A percentile compares a stretch with the other conserved stretches of the same genome.
Conservation (phyloP, 2,329 filamentous ascomycete genomes). For the Helminthosporium solani region DNA sequence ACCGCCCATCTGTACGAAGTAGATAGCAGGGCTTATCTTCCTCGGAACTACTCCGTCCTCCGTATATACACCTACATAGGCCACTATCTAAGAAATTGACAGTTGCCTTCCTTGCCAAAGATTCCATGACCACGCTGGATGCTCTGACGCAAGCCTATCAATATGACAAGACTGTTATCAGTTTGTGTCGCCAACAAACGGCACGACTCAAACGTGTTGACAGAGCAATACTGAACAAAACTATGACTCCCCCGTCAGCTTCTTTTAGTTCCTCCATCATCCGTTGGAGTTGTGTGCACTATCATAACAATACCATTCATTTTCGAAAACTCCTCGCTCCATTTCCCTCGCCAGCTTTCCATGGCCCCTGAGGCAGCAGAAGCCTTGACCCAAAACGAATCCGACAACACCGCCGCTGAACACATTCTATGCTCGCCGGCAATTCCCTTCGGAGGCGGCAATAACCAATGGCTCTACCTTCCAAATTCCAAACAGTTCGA, state of each 20-base stretch:
- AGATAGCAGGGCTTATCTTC: neutral
- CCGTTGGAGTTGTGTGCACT: neutral
- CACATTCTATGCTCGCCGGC: constrained; percentile 40
- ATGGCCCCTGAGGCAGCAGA: constrained; percentile 8
- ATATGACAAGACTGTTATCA: constrained; percentile 30
- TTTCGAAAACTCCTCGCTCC: neutral
- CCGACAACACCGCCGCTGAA: constrained; percentile 23
- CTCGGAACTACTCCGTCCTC: too few relatives aligned
- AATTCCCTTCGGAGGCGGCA: constrained; percentile 44
- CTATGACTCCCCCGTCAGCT: neutral
- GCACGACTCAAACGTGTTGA: neutral
- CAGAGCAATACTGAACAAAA: constrained; percentile 14
- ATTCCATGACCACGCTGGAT: constrained; percentile 1
- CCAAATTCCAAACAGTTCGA: constrained; percentile 46
- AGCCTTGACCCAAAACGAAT: constrained; percentile 14
- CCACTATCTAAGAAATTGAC: too few relatives aligned
- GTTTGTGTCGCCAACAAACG: constrained; percentile 21
- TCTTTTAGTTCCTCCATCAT: neutral
- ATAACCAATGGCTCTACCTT: constrained; percentile 45
- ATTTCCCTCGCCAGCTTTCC: constrained; percentile 1
- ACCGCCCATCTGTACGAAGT: too few relatives aligned
- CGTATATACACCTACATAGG: too few relatives aligned
- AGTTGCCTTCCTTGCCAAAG: neutral
- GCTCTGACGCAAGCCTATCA: constrained; percentile 29
- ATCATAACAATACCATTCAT: neutral